Percentiles rank a stretch among this genome's conserved stretches.
Evolutionary conservation across 331 rosid species (phyloP).

Genomic region (Pyrus hybrid): DNA sequence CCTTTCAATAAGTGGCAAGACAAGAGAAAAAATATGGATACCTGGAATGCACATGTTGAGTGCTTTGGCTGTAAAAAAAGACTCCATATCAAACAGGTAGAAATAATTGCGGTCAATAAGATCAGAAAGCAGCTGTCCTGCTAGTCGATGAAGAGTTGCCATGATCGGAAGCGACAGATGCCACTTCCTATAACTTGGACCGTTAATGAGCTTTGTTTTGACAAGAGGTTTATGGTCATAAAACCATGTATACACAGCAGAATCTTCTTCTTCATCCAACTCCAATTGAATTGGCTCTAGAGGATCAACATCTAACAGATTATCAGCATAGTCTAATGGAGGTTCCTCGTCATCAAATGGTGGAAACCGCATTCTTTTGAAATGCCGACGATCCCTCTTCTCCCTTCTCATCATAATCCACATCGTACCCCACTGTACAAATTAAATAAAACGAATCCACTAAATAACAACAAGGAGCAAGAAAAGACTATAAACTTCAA

Average conservation of each 20-base stretch:
- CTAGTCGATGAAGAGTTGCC: conserved; percentile 98
- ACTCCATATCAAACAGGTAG: conserved; percentile 99
- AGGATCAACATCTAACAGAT: conserved; percentile 93
- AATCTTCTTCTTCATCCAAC: conserved; percentile 94
- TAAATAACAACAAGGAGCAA: not conserved
- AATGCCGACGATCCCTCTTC: conserved; percentile 96
- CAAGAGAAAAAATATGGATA: conserved; percentile 10
- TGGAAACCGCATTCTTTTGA: conserved; percentile 99
- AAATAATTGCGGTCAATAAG: conserved; percentile 90
- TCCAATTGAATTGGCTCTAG: conserved; percentile 93
- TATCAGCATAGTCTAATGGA: conserved; percentile 93
- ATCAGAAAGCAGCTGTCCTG: conserved; percentile 96
- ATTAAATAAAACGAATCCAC: not conserved
- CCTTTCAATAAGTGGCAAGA: not conserved
- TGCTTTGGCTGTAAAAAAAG: conserved; percentile 96
- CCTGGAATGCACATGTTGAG: conserved; percentile 99
- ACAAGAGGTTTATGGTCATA: conserved; percentile 98
- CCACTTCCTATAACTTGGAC: conserved; percentile 98
- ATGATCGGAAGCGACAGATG: conserved; percentile 98
- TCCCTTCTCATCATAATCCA: conserved; percentile 99
- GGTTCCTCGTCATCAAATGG: conserved; percentile 99
- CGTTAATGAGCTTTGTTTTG: conserved; percentile 92
- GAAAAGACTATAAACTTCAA: not conserved
- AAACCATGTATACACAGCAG: conserved; percentile 93
- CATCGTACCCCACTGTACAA: conserved; percentile 92